Percentiles rank a stretch among this genome's conserved stretches.
Evolutionary conservation across 2,329 filamentous ascomycete species (phyloP).

Genomic region (Aaosphaeria arxii): DNA sequence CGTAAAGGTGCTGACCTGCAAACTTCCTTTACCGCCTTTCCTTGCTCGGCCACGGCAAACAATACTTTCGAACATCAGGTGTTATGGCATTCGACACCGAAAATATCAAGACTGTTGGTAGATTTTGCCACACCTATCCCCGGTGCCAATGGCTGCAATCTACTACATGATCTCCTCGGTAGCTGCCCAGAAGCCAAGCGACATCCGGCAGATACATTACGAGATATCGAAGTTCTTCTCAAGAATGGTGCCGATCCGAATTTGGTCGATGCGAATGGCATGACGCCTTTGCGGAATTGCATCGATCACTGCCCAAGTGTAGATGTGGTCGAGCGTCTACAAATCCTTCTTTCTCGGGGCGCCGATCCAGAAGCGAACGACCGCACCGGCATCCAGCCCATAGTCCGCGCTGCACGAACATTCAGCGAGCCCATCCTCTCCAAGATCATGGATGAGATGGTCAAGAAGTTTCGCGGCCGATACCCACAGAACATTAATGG

Average conservation of each 20-base stretch:
- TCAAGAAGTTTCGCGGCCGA: constrained; percentile 19
- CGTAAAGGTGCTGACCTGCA: constrained; percentile 22
- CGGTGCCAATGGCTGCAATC: constrained; percentile 11
- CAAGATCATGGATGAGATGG: constrained; percentile 22
- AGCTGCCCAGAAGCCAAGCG: constrained; percentile 27
- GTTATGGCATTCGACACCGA: constrained; percentile 31
- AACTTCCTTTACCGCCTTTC: constrained; percentile 15
- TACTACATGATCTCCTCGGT: constrained; percentile 29
- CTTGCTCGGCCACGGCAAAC: constrained; percentile 15
- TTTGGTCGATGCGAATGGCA: constrained; percentile 8
- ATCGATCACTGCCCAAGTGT: constrained; percentile 23
- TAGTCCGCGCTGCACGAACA: constrained; percentile 21
- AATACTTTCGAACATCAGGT: constrained; percentile 29
- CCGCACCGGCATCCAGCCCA: constrained; percentile 16
- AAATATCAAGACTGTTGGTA: constrained; percentile 18
- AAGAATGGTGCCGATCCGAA: constrained; percentile 27
- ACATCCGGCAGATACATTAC: constrained; percentile 27
- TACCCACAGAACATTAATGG: constrained; percentile 8
- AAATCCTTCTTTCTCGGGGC: constrained; percentile 24
- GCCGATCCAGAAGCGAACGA: constrained; percentile 27
- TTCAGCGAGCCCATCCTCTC: constrained; percentile 23
- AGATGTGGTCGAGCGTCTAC: constrained; percentile 23
- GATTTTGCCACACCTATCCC: constrained; percentile 12
- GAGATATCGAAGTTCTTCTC: constrained; percentile 28
- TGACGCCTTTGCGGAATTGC: constrained; percentile 22